Evolutionary conservation across 345 rosid genomes (phyloP).

Genomic region (Lepidium didymum): DNA sequence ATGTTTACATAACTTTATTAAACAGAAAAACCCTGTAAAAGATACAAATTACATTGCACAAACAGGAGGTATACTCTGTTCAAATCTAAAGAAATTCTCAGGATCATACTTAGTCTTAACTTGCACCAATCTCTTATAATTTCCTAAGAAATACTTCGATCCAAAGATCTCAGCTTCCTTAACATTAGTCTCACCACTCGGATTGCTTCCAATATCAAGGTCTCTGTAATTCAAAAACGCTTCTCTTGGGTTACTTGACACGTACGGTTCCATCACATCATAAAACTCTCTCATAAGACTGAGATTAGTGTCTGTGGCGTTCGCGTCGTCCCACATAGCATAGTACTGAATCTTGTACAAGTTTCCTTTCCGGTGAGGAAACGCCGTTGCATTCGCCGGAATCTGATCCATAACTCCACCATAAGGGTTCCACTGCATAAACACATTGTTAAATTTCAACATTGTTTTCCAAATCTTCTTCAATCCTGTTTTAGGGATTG

Average conservation of each 20-base stretch:
- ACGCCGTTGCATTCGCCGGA: slow-evolving; percentile 30
- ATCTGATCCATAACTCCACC: slow-evolving; percentile 50
- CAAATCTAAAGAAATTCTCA: slow-evolving; percentile 24
- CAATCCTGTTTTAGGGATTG: slow-evolving; percentile 23
- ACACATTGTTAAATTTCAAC: slow-evolving; percentile 18
- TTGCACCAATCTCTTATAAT: slow-evolving; percentile 25
- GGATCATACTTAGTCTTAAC: slow-evolving; percentile 33
- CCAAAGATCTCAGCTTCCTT: slow-evolving; percentile 30
- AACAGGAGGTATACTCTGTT: slow-evolving; percentile 29
- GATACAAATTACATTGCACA: background rate
- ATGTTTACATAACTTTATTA: background rate
- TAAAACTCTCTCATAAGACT: slow-evolving; percentile 28
- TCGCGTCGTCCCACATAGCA: slow-evolving; percentile 24
- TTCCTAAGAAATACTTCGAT: slow-evolving; percentile 18
- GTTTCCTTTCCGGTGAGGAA: slow-evolving; percentile 46
- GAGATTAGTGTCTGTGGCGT: background rate
- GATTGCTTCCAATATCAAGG: slow-evolving; percentile 20
- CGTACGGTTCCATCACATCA: slow-evolving; percentile 30
- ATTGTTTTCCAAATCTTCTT: slow-evolving; percentile 31
- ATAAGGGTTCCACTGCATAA: slow-evolving; percentile 35
- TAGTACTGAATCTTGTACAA: slow-evolving; percentile 35
- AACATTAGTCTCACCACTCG: background rate
- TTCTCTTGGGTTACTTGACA: slow-evolving; percentile 37
- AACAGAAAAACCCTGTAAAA: background rate
- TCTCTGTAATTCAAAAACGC: slow-evolving; percentile 31